These are phyloP conservation scores for Podaxis sp. DNA, from an alignment of 768 basidiomycete genomes.

Conservation along the genomic window DNA sequence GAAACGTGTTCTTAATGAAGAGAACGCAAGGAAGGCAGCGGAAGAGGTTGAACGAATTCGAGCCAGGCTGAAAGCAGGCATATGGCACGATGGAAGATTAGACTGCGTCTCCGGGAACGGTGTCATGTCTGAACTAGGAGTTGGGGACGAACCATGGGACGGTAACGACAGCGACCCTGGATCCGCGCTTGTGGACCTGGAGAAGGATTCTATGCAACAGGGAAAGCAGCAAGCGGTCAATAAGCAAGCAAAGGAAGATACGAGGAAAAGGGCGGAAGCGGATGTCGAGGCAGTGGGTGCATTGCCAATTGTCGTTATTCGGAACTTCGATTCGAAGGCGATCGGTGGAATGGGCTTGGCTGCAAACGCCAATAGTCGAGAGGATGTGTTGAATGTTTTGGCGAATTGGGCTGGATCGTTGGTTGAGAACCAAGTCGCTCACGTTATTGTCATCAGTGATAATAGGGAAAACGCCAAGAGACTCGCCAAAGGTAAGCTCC, in stretches of 20 bases:
- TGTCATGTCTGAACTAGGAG: conserved; percentile 80
- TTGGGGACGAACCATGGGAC: conserved; percentile 68
- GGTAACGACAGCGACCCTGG: conserved; percentile 21
- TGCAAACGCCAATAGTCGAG: conserved; percentile 42
- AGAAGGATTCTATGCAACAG: neutral
- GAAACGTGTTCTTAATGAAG: conserved; percentile 36
- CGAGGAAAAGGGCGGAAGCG: conserved; percentile 22
- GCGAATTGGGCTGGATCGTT: conserved; percentile 84
- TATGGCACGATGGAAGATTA: conserved; percentile 84
- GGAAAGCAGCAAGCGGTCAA: neutral
- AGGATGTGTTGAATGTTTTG: conserved; percentile 73
- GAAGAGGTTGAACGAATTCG: conserved; percentile 39
- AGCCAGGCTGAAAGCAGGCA: conserved; percentile 56
- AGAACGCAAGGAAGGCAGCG: conserved; percentile 36
- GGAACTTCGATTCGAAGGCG: conserved; percentile 67
- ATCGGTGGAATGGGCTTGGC: conserved; percentile 9
- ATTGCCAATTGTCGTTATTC: conserved; percentile 85
- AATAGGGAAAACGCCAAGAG: conserved; percentile 84
- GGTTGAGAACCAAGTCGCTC: conserved; percentile 83
- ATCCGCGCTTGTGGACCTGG: neutral
- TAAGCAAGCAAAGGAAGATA: conserved; percentile 9
- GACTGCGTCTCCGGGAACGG: conserved; percentile 88
- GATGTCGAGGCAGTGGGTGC: conserved; percentile 55
- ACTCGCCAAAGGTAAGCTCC: conserved; percentile 68
- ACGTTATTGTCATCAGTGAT: conserved; percentile 89